These are phyloP conservation scores for Candida anglica DNA, from an alignment of 805 yeast species.

Conservation along the genomic window DNA sequence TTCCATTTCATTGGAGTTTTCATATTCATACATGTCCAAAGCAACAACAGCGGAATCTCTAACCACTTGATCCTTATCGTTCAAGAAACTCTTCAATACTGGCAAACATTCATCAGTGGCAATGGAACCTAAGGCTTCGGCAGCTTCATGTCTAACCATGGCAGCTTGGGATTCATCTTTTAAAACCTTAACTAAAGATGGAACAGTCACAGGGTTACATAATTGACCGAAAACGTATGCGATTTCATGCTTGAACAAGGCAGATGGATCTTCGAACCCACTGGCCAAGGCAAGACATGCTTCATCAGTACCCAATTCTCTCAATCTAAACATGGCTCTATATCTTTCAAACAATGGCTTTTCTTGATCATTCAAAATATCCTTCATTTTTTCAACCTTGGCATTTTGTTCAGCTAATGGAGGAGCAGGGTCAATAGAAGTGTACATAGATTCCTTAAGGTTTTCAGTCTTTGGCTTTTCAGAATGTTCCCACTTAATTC, in stretches of 20 bases:
- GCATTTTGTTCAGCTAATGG: constrained; percentile 70
- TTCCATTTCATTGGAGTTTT: constrained; percentile 77
- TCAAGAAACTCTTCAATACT: constrained; percentile 70
- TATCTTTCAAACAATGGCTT: constrained; percentile 88
- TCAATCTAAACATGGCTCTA: constrained; percentile 95
- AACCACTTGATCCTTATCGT: constrained; percentile 84
- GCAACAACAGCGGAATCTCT: constrained; percentile 97
- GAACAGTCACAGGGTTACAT: constrained; percentile 89
- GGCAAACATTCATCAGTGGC: constrained; percentile 96
- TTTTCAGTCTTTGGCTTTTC: constrained; percentile 61
- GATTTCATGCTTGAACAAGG: constrained; percentile 94
- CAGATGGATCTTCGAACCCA: constrained; percentile 87
- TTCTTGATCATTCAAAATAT: constrained; percentile 68
- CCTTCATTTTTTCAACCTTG: constrained; percentile 62
- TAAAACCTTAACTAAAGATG: constrained; percentile 78
- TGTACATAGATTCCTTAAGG: constrained; percentile 71
- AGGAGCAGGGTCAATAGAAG: constrained; percentile 97
- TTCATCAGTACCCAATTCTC: constrained; percentile 91
- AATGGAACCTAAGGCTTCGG: constrained; percentile 96
- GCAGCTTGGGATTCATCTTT: constrained; percentile 81
- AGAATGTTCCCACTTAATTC: constrained; percentile 89
- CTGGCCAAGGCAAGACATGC: constrained; percentile 89
- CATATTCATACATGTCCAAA: constrained; percentile 96
- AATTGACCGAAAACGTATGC: constrained; percentile 98
- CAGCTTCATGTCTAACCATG: constrained; percentile 99